Conservation (phyloP, 192 early-diverging fungal species). For the Gaertneriomyces semiglobifer region DNA sequence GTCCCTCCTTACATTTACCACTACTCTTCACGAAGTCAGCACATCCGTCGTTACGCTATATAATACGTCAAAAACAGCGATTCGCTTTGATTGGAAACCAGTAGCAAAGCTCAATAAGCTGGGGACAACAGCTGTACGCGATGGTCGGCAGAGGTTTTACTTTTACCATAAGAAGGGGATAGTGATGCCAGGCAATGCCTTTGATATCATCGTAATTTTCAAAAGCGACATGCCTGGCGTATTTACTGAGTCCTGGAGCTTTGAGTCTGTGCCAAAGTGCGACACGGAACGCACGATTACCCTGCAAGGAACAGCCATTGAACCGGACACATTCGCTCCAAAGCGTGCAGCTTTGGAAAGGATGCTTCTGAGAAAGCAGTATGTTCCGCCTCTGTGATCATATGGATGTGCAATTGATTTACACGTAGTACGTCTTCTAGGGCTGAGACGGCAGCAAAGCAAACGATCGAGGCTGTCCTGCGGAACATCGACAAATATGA, state of each 20-base stretch:
- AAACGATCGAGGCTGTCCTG: constrained; percentile 30
- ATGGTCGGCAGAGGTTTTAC: constrained; percentile 45
- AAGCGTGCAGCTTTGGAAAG: constrained; percentile 35
- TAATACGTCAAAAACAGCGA: constrained; percentile 39
- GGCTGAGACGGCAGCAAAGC: constrained; percentile 31
- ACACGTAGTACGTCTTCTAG: constrained; percentile 8
- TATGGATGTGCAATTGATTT: neutral
- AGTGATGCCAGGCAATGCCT: constrained; percentile 47
- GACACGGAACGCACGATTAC: neutral
- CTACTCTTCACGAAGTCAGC: constrained; percentile 31
- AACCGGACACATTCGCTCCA: constrained; percentile 26
- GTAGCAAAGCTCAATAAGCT: constrained; percentile 32
- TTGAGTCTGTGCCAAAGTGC: neutral
- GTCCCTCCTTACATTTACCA: constrained; percentile 33
- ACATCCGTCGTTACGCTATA: constrained; percentile 45
- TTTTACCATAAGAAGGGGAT: constrained; percentile 46
- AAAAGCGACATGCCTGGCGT: constrained; percentile 44
- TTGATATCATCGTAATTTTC: constrained; percentile 52
- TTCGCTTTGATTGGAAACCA: constrained; percentile 43
- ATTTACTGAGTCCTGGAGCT: neutral
- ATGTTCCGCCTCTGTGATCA: constrained; percentile 7
- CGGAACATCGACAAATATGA: neutral
- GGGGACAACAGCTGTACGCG: constrained; percentile 35
- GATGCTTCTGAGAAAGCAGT: constrained; percentile 28
- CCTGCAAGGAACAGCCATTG: constrained; percentile 46